Conservation (phyloP, 1,284 basidiomycete species). For the Kalmanozyma brasiliensis region DNA sequence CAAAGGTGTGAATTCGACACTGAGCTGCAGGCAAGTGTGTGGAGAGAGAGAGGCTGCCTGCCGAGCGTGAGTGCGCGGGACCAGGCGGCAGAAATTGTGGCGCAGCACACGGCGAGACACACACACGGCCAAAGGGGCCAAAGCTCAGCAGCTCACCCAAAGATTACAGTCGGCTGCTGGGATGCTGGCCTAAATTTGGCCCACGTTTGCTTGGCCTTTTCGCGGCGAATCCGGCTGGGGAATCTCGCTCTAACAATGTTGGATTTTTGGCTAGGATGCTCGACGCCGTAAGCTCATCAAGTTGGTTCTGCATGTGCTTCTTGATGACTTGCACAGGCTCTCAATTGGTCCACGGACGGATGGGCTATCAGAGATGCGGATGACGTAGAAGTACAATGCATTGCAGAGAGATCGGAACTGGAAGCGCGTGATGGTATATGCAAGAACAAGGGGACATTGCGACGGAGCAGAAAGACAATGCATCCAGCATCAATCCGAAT, state of each 20-base stretch:
- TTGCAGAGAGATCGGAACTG: not conserved
- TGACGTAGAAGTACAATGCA: constrained; percentile 24
- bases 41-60: not conserved
- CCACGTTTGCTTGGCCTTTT: too few species aligned
- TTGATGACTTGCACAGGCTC: too few species aligned
- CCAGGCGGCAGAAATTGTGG: not conserved
- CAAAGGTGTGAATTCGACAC: constrained; percentile 3
- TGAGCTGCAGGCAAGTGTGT: constrained; percentile 7
- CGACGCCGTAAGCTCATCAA: too few species aligned
- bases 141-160: not conserved
- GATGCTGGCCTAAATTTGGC: too few species aligned
- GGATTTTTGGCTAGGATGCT: too few species aligned
- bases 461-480: not conserved
- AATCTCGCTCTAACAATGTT: too few species aligned
- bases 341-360: too few species aligned
- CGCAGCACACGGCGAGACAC: constrained; percentile 9
- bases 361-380: not conserved
- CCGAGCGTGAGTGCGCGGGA: not conserved
- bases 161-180: not conserved
- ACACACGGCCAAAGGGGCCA: constrained; percentile 3
- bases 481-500: constrained; percentile 19
- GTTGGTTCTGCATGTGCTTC: too few species aligned
- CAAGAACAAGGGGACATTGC: not conserved
- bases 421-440: not conserved
- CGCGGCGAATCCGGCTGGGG: too few species aligned